Evolutionary conservation across 1,284 basidiomycete species (phyloP).

Genomic region (Mycosarcoma mackinlayi): DNA sequence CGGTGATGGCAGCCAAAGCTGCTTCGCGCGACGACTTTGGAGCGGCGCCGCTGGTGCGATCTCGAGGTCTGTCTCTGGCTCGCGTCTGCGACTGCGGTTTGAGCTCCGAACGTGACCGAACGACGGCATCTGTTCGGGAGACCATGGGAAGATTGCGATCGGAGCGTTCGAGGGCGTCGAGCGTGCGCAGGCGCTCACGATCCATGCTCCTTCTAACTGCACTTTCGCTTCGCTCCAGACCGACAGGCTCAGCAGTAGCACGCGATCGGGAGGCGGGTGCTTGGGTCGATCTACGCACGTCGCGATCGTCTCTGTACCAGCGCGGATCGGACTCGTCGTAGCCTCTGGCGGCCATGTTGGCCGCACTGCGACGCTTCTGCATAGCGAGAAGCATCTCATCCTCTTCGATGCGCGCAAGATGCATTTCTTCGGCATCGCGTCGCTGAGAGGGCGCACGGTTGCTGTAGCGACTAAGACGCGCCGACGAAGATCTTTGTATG

Average conservation of each 20-base stretch:
- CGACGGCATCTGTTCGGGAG: slow-evolving; percentile 28
- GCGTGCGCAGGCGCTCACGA: slow-evolving; percentile 32
- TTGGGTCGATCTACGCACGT: slow-evolving; percentile 2
- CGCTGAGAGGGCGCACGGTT: slow-evolving; percentile 19
- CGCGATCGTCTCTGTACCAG: slow-evolving; percentile 40
- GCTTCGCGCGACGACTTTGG: slow-evolving; percentile 32
- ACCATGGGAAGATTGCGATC: slow-evolving; percentile 25
- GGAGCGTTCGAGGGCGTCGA: slow-evolving; percentile 28
- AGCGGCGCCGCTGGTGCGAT: slow-evolving; percentile 14
- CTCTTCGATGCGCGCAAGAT: slow-evolving; percentile 44
- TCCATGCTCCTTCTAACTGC: slow-evolving; percentile 40
- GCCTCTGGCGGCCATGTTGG: slow-evolving; percentile 25
- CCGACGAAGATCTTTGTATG: slow-evolving; percentile 21
- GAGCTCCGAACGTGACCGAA: slow-evolving; percentile 15
- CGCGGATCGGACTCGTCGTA: slow-evolving; percentile 39
- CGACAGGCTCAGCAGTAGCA: background rate
- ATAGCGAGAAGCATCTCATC: slow-evolving; percentile 47
- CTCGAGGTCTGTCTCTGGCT: slow-evolving; percentile 5
- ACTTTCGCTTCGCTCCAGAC: slow-evolving; percentile 27
- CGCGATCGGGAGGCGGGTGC: slow-evolving; percentile 9
- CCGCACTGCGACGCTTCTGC: slow-evolving; percentile 39
- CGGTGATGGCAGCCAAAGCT: slow-evolving; percentile 47
- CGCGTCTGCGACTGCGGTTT: slow-evolving; percentile 6
- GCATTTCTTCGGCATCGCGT: slow-evolving; percentile 32
- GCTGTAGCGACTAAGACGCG: slow-evolving; percentile 36